A percentile compares a stretch with the other conserved stretches of the same genome.
Conservation (phyloP, 176 grass and related monocot genomes). For the Guadua angustifolia region DNA sequence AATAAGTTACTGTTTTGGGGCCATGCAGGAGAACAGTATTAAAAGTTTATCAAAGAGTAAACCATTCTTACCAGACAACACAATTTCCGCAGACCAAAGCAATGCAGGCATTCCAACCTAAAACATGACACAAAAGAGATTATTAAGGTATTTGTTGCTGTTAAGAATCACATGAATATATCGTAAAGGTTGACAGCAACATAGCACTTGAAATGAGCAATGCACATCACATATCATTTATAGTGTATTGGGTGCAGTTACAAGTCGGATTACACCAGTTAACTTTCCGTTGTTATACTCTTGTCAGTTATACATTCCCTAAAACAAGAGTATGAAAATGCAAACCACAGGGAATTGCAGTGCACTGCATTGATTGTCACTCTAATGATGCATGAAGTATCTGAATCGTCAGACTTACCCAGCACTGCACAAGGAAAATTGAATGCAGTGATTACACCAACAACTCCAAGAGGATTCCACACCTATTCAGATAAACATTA, state of each 20-base stretch:
- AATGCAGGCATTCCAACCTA: slow-evolving; percentile 99
- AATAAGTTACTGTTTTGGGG: neutral
- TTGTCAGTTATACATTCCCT: neutral
- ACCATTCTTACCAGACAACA: slow-evolving; percentile 84
- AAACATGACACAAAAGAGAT: slow-evolving; percentile 37
- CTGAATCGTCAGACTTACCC: slow-evolving; percentile 50
- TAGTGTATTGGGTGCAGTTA: neutral
- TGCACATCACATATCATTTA: neutral
- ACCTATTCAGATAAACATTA: slow-evolving; percentile 64
- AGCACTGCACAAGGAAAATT: slow-evolving; percentile 98
- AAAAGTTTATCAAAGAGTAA: slow-evolving; percentile 6
- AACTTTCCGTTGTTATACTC: neutral
- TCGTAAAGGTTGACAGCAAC: neutral
- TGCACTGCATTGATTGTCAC: neutral
- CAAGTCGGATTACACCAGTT: neutral
- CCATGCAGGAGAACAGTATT: neutral
- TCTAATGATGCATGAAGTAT: slow-evolving; percentile 4
- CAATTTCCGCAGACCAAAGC: slow-evolving; percentile 91
- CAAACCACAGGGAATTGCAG: neutral
- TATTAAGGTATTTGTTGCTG: slow-evolving; percentile 11
- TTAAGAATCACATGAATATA: slow-evolving; percentile 4
- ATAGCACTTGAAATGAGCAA: slow-evolving; percentile 2
- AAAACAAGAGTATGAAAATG: slow-evolving; percentile 5
- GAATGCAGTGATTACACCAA: slow-evolving; percentile 96
- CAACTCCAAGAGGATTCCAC: slow-evolving; percentile 98